phyloP scores from a whole-genome alignment of 352 stramenopile species.

The Pythium biforme region DNA sequence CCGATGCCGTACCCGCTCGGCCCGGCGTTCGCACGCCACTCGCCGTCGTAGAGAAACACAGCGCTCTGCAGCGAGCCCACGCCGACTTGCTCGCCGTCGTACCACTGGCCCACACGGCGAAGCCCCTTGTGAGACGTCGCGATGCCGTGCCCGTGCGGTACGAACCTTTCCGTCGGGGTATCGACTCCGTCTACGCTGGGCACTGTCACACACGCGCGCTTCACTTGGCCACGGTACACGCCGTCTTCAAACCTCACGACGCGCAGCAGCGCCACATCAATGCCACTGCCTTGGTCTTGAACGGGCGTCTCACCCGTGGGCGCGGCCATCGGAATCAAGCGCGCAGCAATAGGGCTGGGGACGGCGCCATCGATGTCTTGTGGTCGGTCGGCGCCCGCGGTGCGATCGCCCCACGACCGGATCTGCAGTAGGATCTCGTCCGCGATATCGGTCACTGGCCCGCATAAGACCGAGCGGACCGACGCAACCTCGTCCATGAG shows the following conservation, averaged over 20 bases:
- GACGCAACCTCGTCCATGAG: slow-evolving; percentile 18
- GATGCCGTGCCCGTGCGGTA: slow-evolving; percentile 45
- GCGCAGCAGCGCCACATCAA: background rate
- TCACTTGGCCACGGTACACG: slow-evolving; percentile 24
- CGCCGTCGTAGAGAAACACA: slow-evolving; percentile 45
- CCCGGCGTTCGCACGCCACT: slow-evolving; percentile 24
- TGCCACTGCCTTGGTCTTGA: background rate
- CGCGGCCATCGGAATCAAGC: slow-evolving; percentile 14
- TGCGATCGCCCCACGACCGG: slow-evolving; percentile 19
- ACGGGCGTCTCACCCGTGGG: background rate
- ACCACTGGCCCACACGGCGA: slow-evolving; percentile 40
- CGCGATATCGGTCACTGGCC: background rate
- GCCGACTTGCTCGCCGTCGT: slow-evolving; percentile 32
- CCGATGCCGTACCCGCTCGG: slow-evolving; percentile 43
- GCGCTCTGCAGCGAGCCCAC: slow-evolving; percentile 40
- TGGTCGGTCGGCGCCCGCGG: background rate
- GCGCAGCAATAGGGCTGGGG: background rate
- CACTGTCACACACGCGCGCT: background rate
- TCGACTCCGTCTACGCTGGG: no score
- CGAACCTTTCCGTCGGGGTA: background rate
- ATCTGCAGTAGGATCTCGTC: slow-evolving; percentile 15
- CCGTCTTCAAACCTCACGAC: slow-evolving; percentile 27
- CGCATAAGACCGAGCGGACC: slow-evolving; percentile 3
- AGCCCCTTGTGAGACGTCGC: slow-evolving; percentile 32
- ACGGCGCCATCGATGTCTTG: background rate